Base-by-base conservation (phyloP, 768 basidiomycete species). In the Auriscalpium microsporum region DNA sequence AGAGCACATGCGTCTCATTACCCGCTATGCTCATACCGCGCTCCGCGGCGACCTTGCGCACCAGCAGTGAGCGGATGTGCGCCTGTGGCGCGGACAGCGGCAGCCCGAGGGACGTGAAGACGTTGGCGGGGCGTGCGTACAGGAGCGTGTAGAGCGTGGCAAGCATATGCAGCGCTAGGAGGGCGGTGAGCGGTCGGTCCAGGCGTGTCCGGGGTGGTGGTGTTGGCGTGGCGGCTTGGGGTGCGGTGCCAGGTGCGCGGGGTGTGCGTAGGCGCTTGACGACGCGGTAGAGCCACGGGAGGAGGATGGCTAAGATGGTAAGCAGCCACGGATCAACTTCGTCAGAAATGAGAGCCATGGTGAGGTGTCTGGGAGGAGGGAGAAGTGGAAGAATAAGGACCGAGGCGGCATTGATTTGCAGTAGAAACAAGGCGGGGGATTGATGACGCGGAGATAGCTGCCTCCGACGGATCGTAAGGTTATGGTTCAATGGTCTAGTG, bases 401-500 rank as follows among this genome's bases (percentile, higher is more conserved):
- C 1, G 37, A 44, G 17, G 38, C 3, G n/a, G 28, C 28, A 28
- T 28, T 28, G 28, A 28, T 3, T 3, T 3, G 23, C 5, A 28
- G 23, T 28, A 2, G 23, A 28, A 5, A 28, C 23, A 28, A 28
- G 23, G 23, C 23, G 23, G 23, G 28, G 28, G 7, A 7, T 7
- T 28, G 5, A 28, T 7, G 4, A 28, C 28, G 28, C 28, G 28
- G 5, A 5, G 1, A 28, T 28, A 28, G 28, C 4, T 7, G 28
- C 5, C 2, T 7, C 28, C 2, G 28, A 4, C 28, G 7, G 7
- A 1, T 0, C 2, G 4, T 28, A 4, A 2, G 28, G 28, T 7
- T 45, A 13, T 45, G 61, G 61, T 62, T 62, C 61, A 61, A 58
- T 62, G 61, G 61, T 62, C 61, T 62, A 62, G 61, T 62, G 61